Percentiles rank a stretch among this genome's conserved stretches.
These are phyloP conservation scores for Plantago ovata DNA, from an alignment of 257 asterid species.

Conservation along the genomic window DNA sequence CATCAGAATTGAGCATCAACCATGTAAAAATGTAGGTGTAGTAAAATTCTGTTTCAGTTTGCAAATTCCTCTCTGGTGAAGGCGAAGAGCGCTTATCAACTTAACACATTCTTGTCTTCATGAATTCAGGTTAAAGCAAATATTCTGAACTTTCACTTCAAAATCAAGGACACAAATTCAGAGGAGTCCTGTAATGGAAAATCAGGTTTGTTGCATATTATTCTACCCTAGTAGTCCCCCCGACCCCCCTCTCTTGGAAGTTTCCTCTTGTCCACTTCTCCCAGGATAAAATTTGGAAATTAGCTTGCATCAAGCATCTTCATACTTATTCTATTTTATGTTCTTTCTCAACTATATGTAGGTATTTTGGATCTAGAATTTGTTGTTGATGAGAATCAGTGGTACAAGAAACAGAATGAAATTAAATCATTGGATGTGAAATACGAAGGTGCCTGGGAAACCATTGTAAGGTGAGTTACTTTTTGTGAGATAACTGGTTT, in stretches of 20 bases:
- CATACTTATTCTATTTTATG: background rate
- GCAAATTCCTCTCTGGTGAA: constrained; percentile 1
- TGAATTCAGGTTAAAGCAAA: constrained; percentile 49
- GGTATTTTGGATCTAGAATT: constrained; percentile 47
- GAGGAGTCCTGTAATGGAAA: constrained; percentile 19
- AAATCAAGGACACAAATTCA: constrained; percentile 28
- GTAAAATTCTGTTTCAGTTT: constrained; percentile 21
- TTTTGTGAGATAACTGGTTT: constrained; percentile 13
- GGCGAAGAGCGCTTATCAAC: background rate
- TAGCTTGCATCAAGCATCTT: too few relatives aligned
- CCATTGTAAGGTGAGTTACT: constrained; percentile 40
- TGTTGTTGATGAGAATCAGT: constrained; percentile 48
- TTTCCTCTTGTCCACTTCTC: too few relatives aligned
- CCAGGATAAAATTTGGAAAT: background rate
- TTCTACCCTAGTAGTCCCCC: too few relatives aligned
- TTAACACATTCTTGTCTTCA: constrained; percentile 11
- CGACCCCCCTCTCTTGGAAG: too few relatives aligned
- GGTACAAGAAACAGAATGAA: constrained; percentile 53
- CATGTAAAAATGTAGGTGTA: constrained; percentile 54
- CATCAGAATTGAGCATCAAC: constrained; percentile 38
- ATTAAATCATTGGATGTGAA: constrained; percentile 56
- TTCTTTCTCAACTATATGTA: constrained; percentile 27
- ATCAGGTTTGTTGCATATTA: constrained; percentile 38
- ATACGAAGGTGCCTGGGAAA: constrained; percentile 51
- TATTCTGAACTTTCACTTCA: constrained; percentile 36